Evolutionary conservation across 495 filamentous ascomycete species (phyloP).

Genomic region (Penicillium coprophilum): DNA sequence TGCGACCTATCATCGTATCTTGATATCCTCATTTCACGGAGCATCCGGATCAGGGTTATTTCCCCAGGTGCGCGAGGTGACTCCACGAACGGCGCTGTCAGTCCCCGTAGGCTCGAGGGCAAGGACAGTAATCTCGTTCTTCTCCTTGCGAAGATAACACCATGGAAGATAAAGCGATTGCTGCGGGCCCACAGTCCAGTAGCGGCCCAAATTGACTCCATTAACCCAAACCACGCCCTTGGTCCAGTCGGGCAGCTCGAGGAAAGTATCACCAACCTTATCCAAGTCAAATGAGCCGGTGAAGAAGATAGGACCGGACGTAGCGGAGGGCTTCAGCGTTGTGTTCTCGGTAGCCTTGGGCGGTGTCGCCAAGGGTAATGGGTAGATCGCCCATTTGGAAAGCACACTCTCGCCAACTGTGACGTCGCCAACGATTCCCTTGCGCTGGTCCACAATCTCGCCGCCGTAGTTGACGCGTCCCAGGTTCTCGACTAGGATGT

Average conservation of each 20-base stretch:
- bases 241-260: constrained; percentile 39
- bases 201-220: constrained; percentile 45
- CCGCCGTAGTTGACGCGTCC: constrained; percentile 48
- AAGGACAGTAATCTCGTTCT: constrained; percentile 42
- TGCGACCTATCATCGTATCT: background rate
- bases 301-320: constrained; percentile 39
- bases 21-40: background rate
- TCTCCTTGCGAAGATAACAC: constrained; percentile 24
- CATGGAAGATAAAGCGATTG: constrained; percentile 49
- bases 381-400: constrained; percentile 40
- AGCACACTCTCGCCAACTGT: constrained; percentile 34
- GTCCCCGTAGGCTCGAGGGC: constrained; percentile 41
- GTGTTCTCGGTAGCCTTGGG: constrained; percentile 16
- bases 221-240: constrained; percentile 52
- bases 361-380: constrained; percentile 31
- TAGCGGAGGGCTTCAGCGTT: background rate
- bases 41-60: constrained; percentile 46
- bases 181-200: constrained; percentile 49
- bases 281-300: constrained; percentile 34
- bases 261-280: constrained; percentile 40
- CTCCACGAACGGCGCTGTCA: constrained; percentile 31
- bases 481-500: constrained; percentile 48
- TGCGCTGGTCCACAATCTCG: constrained; percentile 41
- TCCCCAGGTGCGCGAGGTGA: constrained; percentile 37
- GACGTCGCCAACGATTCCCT: constrained; percentile 48